Base-by-base conservation (phyloP, 2,329 filamentous ascomycete species). In the Didymosphaeria variabile region DNA sequence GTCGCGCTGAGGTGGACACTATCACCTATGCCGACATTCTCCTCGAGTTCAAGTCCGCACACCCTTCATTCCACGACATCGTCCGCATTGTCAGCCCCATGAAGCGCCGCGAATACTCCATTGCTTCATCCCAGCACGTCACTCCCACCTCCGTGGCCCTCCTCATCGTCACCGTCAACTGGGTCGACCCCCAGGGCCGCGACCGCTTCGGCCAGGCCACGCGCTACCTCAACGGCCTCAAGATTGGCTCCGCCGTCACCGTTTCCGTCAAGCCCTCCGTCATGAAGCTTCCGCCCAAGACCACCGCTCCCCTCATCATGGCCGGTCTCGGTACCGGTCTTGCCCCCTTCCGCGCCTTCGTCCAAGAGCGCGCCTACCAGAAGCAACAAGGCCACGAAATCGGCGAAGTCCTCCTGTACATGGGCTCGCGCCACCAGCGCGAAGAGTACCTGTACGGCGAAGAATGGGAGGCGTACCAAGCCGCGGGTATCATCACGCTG, bases 391-490 rank as follows among this genome's bases (percentile, higher is more conserved):
- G 95, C 79, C 94, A 97, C 83, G 89, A 95, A 60, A 97, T 99
- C 69, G 95, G 95, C 57, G 84, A 93, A 46, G 95, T 98, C 64
- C 87, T 99, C 56, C 84, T 99, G 62, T 99, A 98, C 86, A 94
- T 99, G 84, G 95, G 95, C 66, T 94, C 93, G 19, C 94, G 95
- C 56, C 94, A 97, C 85, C 93, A 97, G 84, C 92, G 94, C 67
- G 95, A 99, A 82, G 95, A 99, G 82, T 99, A 99, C 81, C 90
- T 97, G 62, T 99, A 98, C 76, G 95, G 95, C 64, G 95, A 99
- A 80, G 95, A 99, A 80, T 99, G 95, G 95, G 95, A 99, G 80
- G 95, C 95, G 0, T 99, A 99, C 81, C 88, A 95, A 75, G 94
- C 94, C 62, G 93, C 95, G 0, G 95, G 95, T 55, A 92, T 99